Conservation (phyloP, 441 rosid species). For the Erysimum cheiri region DNA sequence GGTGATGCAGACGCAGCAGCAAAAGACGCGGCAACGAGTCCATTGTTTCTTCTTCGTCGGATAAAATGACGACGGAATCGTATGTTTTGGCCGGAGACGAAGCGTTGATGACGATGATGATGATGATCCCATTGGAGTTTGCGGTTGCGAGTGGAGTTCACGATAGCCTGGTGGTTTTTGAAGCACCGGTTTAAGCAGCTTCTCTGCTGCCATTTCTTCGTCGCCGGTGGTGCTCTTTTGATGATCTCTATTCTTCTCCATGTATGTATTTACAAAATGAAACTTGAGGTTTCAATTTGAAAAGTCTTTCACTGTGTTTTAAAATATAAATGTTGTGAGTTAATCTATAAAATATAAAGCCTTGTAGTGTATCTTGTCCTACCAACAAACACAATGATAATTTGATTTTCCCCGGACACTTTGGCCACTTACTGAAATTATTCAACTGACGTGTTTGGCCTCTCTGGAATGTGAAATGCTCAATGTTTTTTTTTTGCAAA, state of each 20-base stretch:
- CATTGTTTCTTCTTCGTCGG: slow-evolving; percentile 46
- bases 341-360: not conserved
- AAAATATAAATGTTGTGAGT: not conserved
- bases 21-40: slow-evolving; percentile 53
- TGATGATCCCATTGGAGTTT: slow-evolving; percentile 27
- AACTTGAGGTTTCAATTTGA: slow-evolving; percentile 9
- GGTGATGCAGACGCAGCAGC: slow-evolving; percentile 52
- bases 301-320: slow-evolving; percentile 6
- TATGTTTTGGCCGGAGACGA: slow-evolving; percentile 39
- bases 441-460: slow-evolving; percentile 12
- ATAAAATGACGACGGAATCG: slow-evolving; percentile 58
- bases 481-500: not conserved
- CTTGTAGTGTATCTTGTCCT: slow-evolving; percentile 14
- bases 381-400: slow-evolving; percentile 25
- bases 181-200: slow-evolving; percentile 41
- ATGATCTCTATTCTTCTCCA: slow-evolving; percentile 24
- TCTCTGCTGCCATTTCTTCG: slow-evolving; percentile 37
- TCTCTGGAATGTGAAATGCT: slow-evolving; percentile 26
- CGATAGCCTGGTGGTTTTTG: slow-evolving; percentile 47
- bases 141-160: slow-evolving; percentile 34
- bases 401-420: slow-evolving; percentile 14
- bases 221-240: slow-evolving; percentile 19
- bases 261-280: not conserved
- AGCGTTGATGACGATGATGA: slow-evolving; percentile 20
- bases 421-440: slow-evolving; percentile 36